Percentiles rank a stretch among this genome's conserved stretches.
These are phyloP conservation scores for Pythium utonaiense DNA, from an alignment of 352 stramenopile genomes.

Conservation along the genomic window DNA sequence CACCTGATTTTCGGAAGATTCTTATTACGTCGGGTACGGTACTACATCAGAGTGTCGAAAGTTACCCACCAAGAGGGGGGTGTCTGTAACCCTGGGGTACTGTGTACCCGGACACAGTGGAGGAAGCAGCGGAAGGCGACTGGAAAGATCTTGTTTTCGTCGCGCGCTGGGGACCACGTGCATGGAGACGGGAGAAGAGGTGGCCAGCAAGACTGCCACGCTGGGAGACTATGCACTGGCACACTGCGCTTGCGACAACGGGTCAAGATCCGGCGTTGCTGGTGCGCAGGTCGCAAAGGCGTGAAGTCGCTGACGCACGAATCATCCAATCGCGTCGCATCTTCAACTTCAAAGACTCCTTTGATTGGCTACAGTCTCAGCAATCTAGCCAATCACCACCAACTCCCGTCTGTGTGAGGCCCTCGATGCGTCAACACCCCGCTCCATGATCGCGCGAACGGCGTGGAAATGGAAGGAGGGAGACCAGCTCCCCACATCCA, in stretches of 20 bases:
- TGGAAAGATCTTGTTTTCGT: neutral
- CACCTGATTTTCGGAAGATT: conserved; percentile 20
- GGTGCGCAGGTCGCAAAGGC: conserved; percentile 11
- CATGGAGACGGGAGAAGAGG: neutral
- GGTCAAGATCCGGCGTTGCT: no score
- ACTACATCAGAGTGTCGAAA: neutral
- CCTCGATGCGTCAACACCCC: conserved; percentile 17
- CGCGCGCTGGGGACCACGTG: no score
- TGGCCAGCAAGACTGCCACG: no score
- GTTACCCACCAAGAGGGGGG: neutral
- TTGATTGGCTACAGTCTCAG: conserved; percentile 3
- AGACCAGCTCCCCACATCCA: no score
- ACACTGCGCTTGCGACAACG: no score
- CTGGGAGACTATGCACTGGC: no score
- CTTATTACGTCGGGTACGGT: neutral
- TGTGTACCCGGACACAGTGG: no score
- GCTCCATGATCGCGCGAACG: neutral
- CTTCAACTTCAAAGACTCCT: conserved; percentile 24
- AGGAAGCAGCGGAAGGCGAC: no score
- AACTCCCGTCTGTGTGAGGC: neutral
- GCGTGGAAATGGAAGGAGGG: neutral
- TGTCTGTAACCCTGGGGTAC: no score
- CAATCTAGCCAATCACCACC: conserved; percentile 10
- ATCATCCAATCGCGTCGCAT: conserved; percentile 19
- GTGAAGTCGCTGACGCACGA: conserved; percentile 13